Base-by-base conservation (phyloP, 192 early-diverging fungal species). In the Paraglomus brasilianum region DNA sequence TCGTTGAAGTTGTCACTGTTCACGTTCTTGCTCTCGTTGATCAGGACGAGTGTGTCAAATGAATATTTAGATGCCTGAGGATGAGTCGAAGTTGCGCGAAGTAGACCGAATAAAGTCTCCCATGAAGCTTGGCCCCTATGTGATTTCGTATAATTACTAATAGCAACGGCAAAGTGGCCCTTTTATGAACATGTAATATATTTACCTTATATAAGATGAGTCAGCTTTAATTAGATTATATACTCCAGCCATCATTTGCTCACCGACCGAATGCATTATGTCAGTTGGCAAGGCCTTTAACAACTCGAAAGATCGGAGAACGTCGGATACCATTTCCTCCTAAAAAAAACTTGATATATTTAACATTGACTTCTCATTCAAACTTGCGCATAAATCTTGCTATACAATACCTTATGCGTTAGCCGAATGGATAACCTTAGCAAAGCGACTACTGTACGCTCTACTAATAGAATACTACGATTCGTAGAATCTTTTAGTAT, bases 191-290 rank as follows among this genome's bases (percentile, higher is more conserved):
- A 52, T 57, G 43, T 69, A 70, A 45, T 66, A 39, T 19, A 73
- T 75, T 38, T 74, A 75, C 40, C 76, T 74, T 4, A 82, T 75
- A 36, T 72, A 76, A 10, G 79, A 74, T 0, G 71, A 49, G 22
- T 89, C 86, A 1, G 83, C 75, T 72, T 89, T 86, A 40, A 89
- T 70, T 2, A 92, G 64, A 55, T 80, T 83, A 47, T 86, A 71
- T 11, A 94, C 78, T 41, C 92, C 92, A 2, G 91, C 86, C 86
- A 88, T 90, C 75, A 88, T 81, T 69, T 90, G 91, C 66, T 90
- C 90, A 1, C 85, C 87, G 17, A 92, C 85, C n/a, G 79, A 74
- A 41, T 82, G 83, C 9, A 87, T 79, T 8, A 86, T 75, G 45
- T 87, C 83, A 17, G 77, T 77, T 17, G 88, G 85, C 49, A 91